These are phyloP conservation scores for Neurospora tetraspora DNA, from an alignment of 495 filamentous ascomycete species.

Conservation along the genomic window DNA sequence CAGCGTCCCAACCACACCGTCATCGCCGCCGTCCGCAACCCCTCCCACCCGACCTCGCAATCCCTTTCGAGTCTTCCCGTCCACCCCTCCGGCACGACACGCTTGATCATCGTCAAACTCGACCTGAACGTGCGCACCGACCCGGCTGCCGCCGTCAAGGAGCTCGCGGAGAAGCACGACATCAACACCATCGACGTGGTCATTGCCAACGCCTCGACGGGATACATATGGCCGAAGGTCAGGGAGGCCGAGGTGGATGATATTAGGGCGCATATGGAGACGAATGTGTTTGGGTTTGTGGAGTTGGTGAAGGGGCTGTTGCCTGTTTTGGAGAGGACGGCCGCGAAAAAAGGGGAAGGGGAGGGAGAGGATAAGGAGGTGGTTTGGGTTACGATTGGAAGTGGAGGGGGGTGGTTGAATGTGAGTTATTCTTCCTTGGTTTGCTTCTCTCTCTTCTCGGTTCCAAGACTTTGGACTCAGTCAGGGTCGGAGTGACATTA, in stretches of 20 bases:
- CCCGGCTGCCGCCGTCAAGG: slow-evolving; percentile 9
- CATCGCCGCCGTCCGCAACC: slow-evolving; percentile 27
- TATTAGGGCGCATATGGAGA: slow-evolving; percentile 18
- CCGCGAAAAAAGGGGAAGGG: background rate
- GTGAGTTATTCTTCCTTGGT: slow-evolving; percentile 6
- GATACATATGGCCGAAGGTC: slow-evolving; percentile 19
- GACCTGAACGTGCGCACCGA: slow-evolving; percentile 14
- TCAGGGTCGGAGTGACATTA: background rate
- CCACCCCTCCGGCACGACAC: slow-evolving; percentile 4
- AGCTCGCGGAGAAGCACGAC: slow-evolving; percentile 8
- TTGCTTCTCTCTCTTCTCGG: background rate
- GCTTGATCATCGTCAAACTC: slow-evolving; percentile 20
- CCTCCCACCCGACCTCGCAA: slow-evolving; percentile 9
- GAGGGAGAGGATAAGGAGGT: slow-evolving; percentile 15
- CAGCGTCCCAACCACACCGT: slow-evolving; percentile 21
- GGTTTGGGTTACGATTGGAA: slow-evolving; percentile 24
- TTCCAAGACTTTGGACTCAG: background rate
- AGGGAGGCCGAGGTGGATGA: slow-evolving; percentile 19
- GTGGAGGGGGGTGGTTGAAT: slow-evolving; percentile 14
- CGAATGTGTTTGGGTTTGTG: slow-evolving; percentile 22
- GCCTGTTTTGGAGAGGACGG: background rate
- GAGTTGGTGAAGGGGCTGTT: background rate
- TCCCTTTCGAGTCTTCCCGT: slow-evolving; percentile 15
- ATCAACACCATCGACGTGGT: slow-evolving; percentile 21
- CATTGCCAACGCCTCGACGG: slow-evolving; percentile 24